These are phyloP conservation scores for Citrus unshiu DNA, from an alignment of 345 rosid species.

Conservation along the genomic window DNA sequence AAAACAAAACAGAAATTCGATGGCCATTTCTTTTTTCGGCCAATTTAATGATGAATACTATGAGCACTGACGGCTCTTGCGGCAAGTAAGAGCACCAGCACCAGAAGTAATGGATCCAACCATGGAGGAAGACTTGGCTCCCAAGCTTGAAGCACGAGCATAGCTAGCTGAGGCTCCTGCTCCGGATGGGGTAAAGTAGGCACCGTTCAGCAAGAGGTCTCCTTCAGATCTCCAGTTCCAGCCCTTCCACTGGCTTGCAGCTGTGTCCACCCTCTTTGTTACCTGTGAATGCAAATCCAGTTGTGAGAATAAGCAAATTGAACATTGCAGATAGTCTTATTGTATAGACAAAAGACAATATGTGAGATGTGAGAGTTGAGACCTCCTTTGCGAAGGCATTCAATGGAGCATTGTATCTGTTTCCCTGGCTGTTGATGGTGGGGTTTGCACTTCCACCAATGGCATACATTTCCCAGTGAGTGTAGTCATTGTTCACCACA, in stretches of 20 bases:
- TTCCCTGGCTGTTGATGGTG: constrained; percentile 95
- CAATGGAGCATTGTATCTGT: constrained; percentile 77
- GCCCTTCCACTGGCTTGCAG: constrained; percentile 43
- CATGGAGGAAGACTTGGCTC: constrained; percentile 84
- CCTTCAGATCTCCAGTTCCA: constrained; percentile 99
- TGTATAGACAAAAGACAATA: not conserved
- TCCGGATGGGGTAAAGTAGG: constrained; percentile 85
- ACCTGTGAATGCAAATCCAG: constrained; percentile 45
- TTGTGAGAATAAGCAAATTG: not conserved
- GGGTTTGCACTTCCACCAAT: constrained; percentile 95
- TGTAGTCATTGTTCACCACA: constrained; percentile 94
- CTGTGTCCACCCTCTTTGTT: constrained; percentile 84
- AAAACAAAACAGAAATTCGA: not conserved
- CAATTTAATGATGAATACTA: constrained; percentile 2
- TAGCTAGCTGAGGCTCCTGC: constrained; percentile 79
- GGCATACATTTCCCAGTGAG: constrained; percentile 99
- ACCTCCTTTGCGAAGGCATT: constrained; percentile 86
- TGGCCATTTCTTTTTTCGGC: constrained; percentile 31
- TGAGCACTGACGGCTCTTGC: constrained; percentile 53
- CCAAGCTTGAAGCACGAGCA: constrained; percentile 87
- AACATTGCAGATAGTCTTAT: too few relatives aligned
- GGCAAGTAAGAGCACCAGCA: constrained; percentile 77
- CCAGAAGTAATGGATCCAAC: constrained; percentile 68
- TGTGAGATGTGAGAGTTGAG: not conserved
- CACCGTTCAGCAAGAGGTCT: constrained; percentile 80